Conservation (phyloP, 129 eudicot species). For the Smallanthus sonchifolius region DNA sequence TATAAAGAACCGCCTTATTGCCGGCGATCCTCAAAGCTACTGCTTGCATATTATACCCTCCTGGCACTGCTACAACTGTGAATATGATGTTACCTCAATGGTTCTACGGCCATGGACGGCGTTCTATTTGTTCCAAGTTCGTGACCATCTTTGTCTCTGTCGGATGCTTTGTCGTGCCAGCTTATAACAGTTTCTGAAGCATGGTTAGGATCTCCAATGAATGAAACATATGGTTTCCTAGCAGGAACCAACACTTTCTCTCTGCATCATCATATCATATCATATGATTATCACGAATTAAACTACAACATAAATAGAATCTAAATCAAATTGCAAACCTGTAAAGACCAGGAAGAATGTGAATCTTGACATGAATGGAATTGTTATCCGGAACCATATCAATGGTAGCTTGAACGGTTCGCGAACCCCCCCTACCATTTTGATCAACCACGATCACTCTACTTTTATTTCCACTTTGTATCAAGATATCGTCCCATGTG, state of each 20-base stretch:
- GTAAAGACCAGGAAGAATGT: constrained; percentile 81
- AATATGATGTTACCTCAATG: too few species aligned
- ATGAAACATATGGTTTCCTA: too few species aligned
- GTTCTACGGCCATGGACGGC: constrained; percentile 50
- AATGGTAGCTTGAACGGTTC: not conserved
- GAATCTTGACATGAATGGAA: constrained; percentile 51
- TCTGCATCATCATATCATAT: too few species aligned
- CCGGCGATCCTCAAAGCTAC: too few species aligned
- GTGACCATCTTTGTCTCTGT: constrained; percentile 35
- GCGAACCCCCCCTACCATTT: constrained; percentile 55
- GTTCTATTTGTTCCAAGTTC: constrained; percentile 64
- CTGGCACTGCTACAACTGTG: too few species aligned
- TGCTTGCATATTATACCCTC: too few species aligned
- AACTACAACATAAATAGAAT: too few species aligned
- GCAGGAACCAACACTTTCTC: constrained; percentile 14
- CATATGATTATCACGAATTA: too few species aligned
- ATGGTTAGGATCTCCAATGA: too few species aligned
- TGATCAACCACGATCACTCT: constrained; percentile 58
- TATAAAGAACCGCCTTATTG: too few species aligned
- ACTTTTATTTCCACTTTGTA: constrained; percentile 8
- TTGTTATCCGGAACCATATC: constrained; percentile 62
- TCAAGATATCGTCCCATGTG: too few species aligned
- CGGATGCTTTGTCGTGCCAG: constrained; percentile 45
- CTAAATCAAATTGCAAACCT: constrained; percentile 8
- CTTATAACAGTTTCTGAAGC: too few species aligned